phyloP scores from a whole-genome alignment of 331 rosid species.

The Cydonia oblonga region DNA sequence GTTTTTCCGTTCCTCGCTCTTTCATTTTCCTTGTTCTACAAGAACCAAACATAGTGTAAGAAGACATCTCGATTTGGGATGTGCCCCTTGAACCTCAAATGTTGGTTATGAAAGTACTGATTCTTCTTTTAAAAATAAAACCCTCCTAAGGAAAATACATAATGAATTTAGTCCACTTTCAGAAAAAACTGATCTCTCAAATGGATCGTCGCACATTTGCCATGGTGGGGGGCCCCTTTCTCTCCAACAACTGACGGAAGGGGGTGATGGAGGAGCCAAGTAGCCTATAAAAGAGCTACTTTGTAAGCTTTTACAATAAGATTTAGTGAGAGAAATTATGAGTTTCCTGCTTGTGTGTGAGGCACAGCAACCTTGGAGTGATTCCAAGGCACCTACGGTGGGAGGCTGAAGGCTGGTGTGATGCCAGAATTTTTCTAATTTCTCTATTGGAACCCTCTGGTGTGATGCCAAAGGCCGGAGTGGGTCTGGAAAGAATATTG shows the following conservation, averaged over 20 bases:
- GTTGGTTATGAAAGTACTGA: background rate
- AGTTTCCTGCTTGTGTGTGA: no score
- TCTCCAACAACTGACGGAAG: background rate
- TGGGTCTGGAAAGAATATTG: no score
- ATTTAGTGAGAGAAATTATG: no score
- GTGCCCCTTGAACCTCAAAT: background rate
- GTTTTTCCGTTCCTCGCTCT: background rate
- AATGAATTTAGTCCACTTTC: background rate
- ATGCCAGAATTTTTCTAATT: no score
- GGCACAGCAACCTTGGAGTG: no score
- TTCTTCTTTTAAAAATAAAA: background rate
- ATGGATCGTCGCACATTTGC: background rate
- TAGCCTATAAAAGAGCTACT: no score
- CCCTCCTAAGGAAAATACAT: background rate
- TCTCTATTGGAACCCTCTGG: no score
- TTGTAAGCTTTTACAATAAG: no score
- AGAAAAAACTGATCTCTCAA: background rate
- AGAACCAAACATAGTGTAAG: background rate
- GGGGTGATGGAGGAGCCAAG: background rate
- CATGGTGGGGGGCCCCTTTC: background rate
- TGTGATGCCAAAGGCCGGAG: no score
- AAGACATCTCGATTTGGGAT: background rate
- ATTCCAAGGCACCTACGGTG: no score
- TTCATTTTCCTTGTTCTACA: background rate
- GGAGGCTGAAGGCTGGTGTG: no score